phyloP scores from a whole-genome alignment of 2,329 filamentous ascomycete genomes.

The Phaeomoniella chlamydospora region DNA sequence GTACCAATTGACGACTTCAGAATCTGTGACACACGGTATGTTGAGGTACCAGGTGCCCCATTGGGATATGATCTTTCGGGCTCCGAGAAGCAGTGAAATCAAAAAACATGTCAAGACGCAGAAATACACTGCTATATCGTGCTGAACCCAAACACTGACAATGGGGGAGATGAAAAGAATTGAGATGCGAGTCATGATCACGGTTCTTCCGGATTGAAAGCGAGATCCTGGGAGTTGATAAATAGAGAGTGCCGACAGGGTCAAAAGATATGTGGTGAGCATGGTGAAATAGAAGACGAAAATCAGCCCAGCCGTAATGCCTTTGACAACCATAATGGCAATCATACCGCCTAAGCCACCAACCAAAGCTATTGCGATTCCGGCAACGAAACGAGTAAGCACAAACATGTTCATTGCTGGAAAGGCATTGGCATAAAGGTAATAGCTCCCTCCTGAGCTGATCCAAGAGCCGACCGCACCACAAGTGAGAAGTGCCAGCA shows the following conservation, averaged over 20 bases:
- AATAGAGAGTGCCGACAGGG: conserved; percentile 38
- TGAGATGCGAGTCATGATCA: conserved; percentile 41
- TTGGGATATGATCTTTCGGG: conserved; percentile 38
- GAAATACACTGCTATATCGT: conserved; percentile 44
- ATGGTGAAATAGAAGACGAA: conserved; percentile 46
- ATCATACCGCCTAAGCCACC: conserved; percentile 38
- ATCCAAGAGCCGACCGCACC: conserved; percentile 51
- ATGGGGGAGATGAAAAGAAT: conserved; percentile 43
- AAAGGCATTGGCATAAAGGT: conserved; percentile 42
- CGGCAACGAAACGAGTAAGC: conserved; percentile 36
- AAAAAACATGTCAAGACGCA: conserved; percentile 40
- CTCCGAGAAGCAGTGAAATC: conserved; percentile 33
- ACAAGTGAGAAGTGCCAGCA: conserved; percentile 44
- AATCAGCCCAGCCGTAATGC: conserved; percentile 34
- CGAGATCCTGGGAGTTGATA: conserved; percentile 40
- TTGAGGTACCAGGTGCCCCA: conserved; percentile 43
- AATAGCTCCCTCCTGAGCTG: conserved; percentile 47
- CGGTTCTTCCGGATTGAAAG: conserved; percentile 41
- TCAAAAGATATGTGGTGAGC: conserved; percentile 43
- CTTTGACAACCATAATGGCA: conserved; percentile 30
- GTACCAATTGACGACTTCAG: conserved; percentile 25
- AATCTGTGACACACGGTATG: conserved; percentile 22
- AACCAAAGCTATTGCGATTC: conserved; percentile 34
- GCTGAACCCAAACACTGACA: conserved; percentile 35
- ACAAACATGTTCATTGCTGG: conserved; percentile 41